Evolutionary conservation across 345 rosid genomes (phyloP).

Genomic region (Aurinia saxatilis): DNA sequence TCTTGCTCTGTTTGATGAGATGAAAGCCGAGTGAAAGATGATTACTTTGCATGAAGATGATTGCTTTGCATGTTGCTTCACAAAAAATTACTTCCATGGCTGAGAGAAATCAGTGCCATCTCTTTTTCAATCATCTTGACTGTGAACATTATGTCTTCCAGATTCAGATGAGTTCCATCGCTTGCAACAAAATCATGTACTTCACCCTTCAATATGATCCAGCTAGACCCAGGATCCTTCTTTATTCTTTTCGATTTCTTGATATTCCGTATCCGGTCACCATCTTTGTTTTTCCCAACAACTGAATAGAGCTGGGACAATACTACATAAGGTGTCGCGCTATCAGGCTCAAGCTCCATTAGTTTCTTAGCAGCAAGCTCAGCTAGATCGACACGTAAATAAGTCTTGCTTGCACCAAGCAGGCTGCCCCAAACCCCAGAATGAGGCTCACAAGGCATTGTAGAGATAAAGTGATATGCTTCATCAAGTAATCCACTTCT

Average conservation of each 20-base stretch:
- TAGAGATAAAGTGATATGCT: constrained; percentile 42
- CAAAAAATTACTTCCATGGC: constrained; percentile 6
- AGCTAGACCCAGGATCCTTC: constrained; percentile 80
- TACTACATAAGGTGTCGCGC: constrained; percentile 63
- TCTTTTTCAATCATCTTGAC: constrained; percentile 33
- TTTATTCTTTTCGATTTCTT: constrained; percentile 44
- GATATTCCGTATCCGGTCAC: constrained; percentile 35
- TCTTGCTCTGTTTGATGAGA: not conserved
- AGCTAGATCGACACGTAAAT: constrained; percentile 54
- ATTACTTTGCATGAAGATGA: no score
- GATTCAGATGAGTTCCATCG: constrained; percentile 37
- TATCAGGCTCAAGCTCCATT: constrained; percentile 55
- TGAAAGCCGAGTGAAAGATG: no score
- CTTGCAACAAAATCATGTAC: constrained; percentile 49
- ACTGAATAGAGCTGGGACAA: constrained; percentile 49
- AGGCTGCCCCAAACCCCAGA: constrained; percentile 88
- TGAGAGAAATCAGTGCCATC: constrained; percentile 15
- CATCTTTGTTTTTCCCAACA: constrained; percentile 38
- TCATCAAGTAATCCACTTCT: constrained; percentile 66
- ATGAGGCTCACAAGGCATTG: constrained; percentile 53
- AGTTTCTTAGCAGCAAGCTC: constrained; percentile 57
- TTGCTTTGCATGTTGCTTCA: not conserved
- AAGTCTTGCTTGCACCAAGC: constrained; percentile 53
- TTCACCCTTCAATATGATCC: constrained; percentile 44
- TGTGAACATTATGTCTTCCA: constrained; percentile 33